Base-by-base conservation (phyloP, 2,329 filamentous ascomycete species). In the Bipolaris gigantea region DNA sequence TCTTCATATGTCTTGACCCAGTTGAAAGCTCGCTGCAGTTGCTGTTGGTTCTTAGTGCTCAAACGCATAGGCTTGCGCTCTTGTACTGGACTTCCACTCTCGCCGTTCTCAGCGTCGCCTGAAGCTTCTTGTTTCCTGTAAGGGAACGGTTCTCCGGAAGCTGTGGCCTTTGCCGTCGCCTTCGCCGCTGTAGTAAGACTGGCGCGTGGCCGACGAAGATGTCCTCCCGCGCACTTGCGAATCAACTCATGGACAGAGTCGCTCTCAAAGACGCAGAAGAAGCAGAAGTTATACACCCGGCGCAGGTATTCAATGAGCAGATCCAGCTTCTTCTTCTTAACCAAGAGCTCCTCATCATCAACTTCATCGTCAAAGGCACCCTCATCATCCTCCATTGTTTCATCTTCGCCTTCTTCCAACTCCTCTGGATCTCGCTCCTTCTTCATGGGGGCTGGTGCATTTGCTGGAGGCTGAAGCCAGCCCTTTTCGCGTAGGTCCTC, bases 1-100 rank as follows among this genome's bases (percentile, higher is more conserved):
- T 99, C 94, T 72, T 99, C 94, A 67, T 96, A 99, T 0, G 94
- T 97, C 79, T 89, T 95, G 56, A 99, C 95, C 94, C 95, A 99
- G 70, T 97, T 99, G 78, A 92, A 97, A 0, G 94, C 94, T 53
- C 92, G 88, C 68, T 95, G 89, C 13, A 97, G 84, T 72, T 97
- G 94, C 72, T 95, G 91, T 67, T 96, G 92, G 4, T 87, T 86
- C 78, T 96, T 96, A 46, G 82, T 86, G 21, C 82, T 83, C 15
- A 86, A 81, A 55, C 84, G 86, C 51, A 85, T 83, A 58, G 65
- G 64, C 38, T 88, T 86, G 66, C 90, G 92, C 68, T 89, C 89
- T 56, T 94, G 89, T 5, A 83, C 83, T 5, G 84, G 81, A 6
- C 88, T 85, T 1, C 86, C 85, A 25, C 38, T 35, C 27, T 83